These are phyloP conservation scores for Sporisorium exsertum DNA, from an alignment of 1,284 basidiomycete genomes.

Conservation along the genomic window DNA sequence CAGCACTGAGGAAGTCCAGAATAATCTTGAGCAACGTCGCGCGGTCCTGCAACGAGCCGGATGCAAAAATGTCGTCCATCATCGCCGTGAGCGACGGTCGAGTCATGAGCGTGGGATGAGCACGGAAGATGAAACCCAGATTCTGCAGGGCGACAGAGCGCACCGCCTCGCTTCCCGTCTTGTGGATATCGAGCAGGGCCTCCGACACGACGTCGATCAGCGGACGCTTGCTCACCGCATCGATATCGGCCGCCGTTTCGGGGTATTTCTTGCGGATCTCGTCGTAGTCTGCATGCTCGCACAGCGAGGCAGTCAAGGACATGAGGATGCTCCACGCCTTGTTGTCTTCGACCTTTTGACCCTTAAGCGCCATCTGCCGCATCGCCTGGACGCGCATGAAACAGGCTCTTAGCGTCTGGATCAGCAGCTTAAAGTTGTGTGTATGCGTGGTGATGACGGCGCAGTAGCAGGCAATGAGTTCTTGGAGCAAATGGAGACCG, in stretches of 20 bases:
- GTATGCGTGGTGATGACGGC: constrained; percentile 85
- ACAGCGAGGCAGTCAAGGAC: constrained; percentile 74
- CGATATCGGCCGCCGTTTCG: constrained; percentile 38
- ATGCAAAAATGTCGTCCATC: constrained; percentile 87
- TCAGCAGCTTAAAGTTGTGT: constrained; percentile 81
- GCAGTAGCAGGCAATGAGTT: constrained; percentile 91
- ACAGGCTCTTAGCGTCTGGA: constrained; percentile 73
- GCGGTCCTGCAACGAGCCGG: constrained; percentile 78
- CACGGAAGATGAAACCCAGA: constrained; percentile 88
- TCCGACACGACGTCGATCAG: constrained; percentile 85
- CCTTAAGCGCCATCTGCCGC: constrained; percentile 30
- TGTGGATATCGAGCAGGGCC: constrained; percentile 78
- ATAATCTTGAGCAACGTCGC: constrained; percentile 85
- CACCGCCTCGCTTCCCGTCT: constrained; percentile 75
- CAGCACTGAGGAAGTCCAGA: constrained; percentile 74
- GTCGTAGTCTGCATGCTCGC: constrained; percentile 90
- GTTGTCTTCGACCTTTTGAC: constrained; percentile 43
- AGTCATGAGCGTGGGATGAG: constrained; percentile 89
- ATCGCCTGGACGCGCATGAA: constrained; percentile 46
- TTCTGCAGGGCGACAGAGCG: constrained; percentile 80
- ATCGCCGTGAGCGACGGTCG: constrained; percentile 80
- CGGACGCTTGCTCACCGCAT: constrained; percentile 73
- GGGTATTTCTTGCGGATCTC: constrained; percentile 73
- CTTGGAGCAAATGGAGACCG: constrained; percentile 73
- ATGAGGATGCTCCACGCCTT: constrained; percentile 50